Evolutionary conservation across 2,329 filamentous ascomycete species (phyloP).

Genomic region (Knufia petricola): DNA sequence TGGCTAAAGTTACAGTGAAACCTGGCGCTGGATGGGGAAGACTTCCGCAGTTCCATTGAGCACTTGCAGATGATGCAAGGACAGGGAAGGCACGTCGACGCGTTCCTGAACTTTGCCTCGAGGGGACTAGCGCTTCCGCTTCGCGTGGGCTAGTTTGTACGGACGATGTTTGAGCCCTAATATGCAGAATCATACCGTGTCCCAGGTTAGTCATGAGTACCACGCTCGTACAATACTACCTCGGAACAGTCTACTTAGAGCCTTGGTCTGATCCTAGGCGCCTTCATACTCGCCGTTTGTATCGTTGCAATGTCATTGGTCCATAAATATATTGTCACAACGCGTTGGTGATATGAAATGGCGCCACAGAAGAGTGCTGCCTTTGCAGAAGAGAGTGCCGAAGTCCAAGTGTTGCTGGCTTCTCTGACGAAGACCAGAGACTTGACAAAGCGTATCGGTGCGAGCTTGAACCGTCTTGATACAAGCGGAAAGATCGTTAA

Average conservation of each 20-base stretch:
- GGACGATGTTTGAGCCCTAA: no score
- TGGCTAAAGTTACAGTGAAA: background rate
- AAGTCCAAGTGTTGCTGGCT: slow-evolving; percentile 57
- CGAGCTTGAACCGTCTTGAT: slow-evolving; percentile 73
- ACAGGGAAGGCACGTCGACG: background rate
- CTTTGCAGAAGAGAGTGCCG: slow-evolving; percentile 57
- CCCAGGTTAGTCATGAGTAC: no score
- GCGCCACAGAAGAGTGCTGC: slow-evolving; percentile 47
- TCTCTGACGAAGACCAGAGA: slow-evolving; percentile 84
- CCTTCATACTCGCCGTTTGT: no score
- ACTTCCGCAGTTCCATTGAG: background rate
- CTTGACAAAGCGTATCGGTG: slow-evolving; percentile 91
- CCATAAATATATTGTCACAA: no score
- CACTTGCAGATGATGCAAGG: slow-evolving; percentile 2
- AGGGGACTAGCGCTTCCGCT: background rate
- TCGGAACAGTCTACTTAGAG: no score
- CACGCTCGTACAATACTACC: no score
- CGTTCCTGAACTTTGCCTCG: background rate
- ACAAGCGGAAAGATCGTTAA: slow-evolving; percentile 82
- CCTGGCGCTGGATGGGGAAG: background rate
- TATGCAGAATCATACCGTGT: no score
- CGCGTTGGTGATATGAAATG: slow-evolving; percentile 31
- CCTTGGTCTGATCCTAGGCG: no score
- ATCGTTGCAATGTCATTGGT: no score
- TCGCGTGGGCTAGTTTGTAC: background rate